These are phyloP conservation scores for Suhomyces ambrosiae DNA, from an alignment of 1,139 yeast species.

Conservation along the genomic window DNA sequence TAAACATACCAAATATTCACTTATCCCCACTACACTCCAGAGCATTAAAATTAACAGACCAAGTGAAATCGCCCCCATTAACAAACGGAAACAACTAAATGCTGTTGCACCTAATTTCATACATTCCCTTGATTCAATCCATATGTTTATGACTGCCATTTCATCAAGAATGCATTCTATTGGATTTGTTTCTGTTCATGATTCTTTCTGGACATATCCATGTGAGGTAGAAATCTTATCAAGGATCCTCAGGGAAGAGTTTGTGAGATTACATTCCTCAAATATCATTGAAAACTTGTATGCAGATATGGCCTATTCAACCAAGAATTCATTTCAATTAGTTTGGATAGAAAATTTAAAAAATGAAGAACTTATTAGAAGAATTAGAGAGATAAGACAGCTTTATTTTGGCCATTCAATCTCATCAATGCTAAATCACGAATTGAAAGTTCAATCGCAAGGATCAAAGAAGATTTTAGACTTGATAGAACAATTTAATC, in stretches of 20 bases:
- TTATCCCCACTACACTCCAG: conserved; percentile 31
- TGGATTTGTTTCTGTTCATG: conserved; percentile 46
- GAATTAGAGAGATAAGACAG: conserved; percentile 18
- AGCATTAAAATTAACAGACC: conserved; percentile 23
- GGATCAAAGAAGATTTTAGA: conserved; percentile 10
- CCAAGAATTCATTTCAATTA: conserved; percentile 33
- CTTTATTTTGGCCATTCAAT: conserved; percentile 9
- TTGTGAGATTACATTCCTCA: conserved; percentile 36
- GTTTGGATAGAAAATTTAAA: conserved; percentile 33
- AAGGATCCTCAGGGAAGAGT: conserved; percentile 32
- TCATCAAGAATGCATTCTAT: conserved; percentile 23
- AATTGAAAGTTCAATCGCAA: conserved; percentile 15
- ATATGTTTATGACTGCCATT: conserved; percentile 40
- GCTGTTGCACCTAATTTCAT: conserved; percentile 50
- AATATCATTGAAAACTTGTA: conserved; percentile 30
- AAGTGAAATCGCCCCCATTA: conserved; percentile 25
- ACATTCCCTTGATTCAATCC: conserved; percentile 47
- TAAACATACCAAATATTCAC: conserved; percentile 20
- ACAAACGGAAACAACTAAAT: conserved; percentile 35
- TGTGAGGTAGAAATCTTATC: conserved; percentile 32
- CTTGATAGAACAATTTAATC: conserved; percentile 23
- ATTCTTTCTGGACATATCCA: conserved; percentile 49
- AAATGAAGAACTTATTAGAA: conserved; percentile 21
- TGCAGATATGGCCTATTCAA: conserved; percentile 29
- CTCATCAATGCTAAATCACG: conserved; percentile 17